phyloP scores from a whole-genome alignment of 768 basidiomycete species.

The Roridomyces roridus region DNA sequence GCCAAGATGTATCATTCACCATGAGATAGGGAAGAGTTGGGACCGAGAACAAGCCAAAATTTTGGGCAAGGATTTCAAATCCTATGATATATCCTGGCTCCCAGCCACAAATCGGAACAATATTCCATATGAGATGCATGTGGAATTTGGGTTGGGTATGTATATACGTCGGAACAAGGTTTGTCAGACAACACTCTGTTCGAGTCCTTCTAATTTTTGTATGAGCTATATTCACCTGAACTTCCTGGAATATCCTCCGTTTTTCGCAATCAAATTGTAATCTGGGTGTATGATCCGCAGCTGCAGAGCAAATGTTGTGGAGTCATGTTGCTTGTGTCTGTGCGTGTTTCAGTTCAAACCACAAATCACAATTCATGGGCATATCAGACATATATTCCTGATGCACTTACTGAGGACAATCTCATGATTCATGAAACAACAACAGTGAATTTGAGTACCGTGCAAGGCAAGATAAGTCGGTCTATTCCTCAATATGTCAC shows the following conservation, averaged over 20 bases:
- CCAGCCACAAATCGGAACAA: not conserved
- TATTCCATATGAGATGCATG: not conserved
- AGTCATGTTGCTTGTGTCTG: no score
- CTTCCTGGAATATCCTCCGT: no score
- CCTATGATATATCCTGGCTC: constrained; percentile 3
- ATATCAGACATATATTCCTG: constrained; percentile 1
- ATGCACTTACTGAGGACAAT: not conserved
- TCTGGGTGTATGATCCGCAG: no score
- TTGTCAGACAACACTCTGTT: not conserved
- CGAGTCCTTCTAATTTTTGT: not conserved
- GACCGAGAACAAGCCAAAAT: not conserved
- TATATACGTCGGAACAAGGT: not conserved
- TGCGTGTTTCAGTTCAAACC: no score
- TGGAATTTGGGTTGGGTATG: constrained; percentile 9
- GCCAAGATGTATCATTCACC: not conserved
- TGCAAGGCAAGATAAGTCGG: not conserved
- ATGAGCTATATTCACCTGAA: no score
- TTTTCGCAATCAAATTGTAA: no score
- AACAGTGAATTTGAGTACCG: not conserved
- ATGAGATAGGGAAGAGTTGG: not conserved
- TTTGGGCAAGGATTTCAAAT: not conserved
- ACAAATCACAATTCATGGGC: not conserved
- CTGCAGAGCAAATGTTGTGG: no score
- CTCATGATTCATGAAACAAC: not conserved
- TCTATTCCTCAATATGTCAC: not conserved